Conservation (phyloP, 768 basidiomycete genomes). For the Psilocybe cyanescens region DNA sequence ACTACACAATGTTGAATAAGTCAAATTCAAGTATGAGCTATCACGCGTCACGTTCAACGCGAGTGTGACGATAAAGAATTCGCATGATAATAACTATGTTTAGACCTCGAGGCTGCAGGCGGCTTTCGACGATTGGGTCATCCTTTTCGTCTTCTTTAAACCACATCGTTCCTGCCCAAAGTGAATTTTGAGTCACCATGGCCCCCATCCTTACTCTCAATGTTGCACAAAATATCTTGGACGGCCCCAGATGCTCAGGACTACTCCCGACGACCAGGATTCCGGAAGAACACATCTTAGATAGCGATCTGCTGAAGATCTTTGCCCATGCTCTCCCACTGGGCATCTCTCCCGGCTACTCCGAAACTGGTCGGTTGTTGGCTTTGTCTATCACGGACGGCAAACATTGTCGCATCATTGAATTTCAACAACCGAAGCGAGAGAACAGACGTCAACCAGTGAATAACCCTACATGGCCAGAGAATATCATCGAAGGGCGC, state of each 20-base stretch:
- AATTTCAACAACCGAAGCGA: constrained; percentile 28
- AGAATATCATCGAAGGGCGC: constrained; percentile 25
- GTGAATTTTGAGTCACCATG: not conserved
- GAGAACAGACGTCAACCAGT: constrained; percentile 15
- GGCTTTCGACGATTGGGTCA: constrained; percentile 11
- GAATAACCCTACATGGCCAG: constrained; percentile 17
- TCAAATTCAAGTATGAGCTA: too few relatives aligned
- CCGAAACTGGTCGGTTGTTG: constrained; percentile 41
- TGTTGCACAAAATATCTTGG: constrained; percentile 30
- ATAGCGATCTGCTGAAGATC: constrained; percentile 24
- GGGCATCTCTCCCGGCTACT: constrained; percentile 57
- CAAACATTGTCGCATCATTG: constrained; percentile 36
- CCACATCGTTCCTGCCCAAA: not conserved
- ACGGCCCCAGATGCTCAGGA: constrained; percentile 25
- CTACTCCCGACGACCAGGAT: constrained; percentile 26
- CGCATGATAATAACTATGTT: not conserved
- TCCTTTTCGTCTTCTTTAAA: constrained; percentile 5
- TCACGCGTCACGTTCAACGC: not conserved
- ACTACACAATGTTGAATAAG: too few relatives aligned
- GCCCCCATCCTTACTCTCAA: not conserved
- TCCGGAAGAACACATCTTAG: constrained; percentile 27
- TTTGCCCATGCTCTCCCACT: constrained; percentile 43
- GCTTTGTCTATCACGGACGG: constrained; percentile 51
- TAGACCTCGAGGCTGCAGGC: constrained; percentile 20
- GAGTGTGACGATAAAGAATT: not conserved